Percentiles rank a stretch among this genome's conserved stretches.
Evolutionary conservation across 2,329 filamentous ascomycete species (phyloP).

Genomic region (Cephalotrichum gorgonifer): DNA sequence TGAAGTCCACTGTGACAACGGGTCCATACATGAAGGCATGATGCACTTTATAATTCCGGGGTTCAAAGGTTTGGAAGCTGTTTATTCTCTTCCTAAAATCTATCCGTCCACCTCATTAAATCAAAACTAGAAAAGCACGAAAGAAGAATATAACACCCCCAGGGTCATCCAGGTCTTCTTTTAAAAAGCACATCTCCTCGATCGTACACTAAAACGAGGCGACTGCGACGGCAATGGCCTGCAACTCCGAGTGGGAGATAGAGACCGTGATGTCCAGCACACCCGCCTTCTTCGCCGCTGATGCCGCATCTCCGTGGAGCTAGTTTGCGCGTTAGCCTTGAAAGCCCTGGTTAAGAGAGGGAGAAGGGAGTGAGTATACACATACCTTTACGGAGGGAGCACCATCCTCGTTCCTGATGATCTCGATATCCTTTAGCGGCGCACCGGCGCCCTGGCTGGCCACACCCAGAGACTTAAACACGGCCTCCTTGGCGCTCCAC

Average conservation of each 20-base stretch:
- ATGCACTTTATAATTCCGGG: too few relatives aligned
- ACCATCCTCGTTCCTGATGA: constrained; percentile 68
- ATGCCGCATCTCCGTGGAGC: constrained; percentile 77
- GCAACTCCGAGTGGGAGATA: constrained; percentile 89
- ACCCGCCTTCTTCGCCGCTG: constrained; percentile 74
- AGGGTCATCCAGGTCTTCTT: neutral
- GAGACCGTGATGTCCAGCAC: constrained; percentile 85
- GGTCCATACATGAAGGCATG: too few relatives aligned
- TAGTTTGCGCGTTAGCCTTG: constrained; percentile 23
- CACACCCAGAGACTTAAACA: constrained; percentile 94
- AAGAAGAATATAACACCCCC: neutral
- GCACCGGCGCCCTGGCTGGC: constrained; percentile 80
- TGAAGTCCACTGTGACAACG: too few relatives aligned
- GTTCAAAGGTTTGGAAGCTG: too few relatives aligned
- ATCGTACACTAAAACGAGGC: constrained; percentile 52
- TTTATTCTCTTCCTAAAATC: too few relatives aligned
- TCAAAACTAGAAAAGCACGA: neutral
- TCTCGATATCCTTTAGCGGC: constrained; percentile 89
- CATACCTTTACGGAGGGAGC: constrained; percentile 79
- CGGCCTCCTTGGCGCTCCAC: constrained; percentile 97
- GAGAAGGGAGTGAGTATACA: constrained; percentile 9
- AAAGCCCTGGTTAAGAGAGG: neutral
- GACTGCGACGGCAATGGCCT: constrained; percentile 90
- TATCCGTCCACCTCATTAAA: too few relatives aligned
- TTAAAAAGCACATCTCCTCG: constrained; percentile 8